A percentile compares a stretch with the other conserved stretches of the same genome.
Conservation (phyloP, 352 stramenopile species). For the Sclerospora graminicola region DNA sequence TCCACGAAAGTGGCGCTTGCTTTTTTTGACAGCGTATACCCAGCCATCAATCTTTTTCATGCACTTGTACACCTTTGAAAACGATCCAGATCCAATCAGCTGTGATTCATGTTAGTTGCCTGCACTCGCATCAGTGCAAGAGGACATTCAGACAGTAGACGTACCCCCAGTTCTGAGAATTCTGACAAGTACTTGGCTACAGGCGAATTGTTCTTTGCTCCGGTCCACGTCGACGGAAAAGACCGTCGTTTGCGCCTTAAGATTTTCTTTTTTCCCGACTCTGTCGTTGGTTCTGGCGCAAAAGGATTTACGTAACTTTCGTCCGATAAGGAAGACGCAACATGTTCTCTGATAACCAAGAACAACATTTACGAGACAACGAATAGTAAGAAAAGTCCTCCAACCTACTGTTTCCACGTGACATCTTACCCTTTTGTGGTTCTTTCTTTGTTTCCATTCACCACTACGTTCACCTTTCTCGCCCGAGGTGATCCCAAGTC, state of each 20-base stretch:
- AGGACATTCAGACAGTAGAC: slow-evolving; percentile 3
- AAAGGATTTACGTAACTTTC: slow-evolving; percentile 68
- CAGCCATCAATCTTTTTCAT: slow-evolving; percentile 83
- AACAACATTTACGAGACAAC: slow-evolving; percentile 8
- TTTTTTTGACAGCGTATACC: slow-evolving; percentile 84
- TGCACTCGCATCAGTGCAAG: background rate
- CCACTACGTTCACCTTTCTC: slow-evolving; percentile 13
- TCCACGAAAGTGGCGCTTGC: slow-evolving; percentile 72
- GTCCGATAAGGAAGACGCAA: slow-evolving; percentile 13
- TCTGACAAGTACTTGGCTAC: slow-evolving; percentile 72
- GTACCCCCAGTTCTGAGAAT: slow-evolving; percentile 65
- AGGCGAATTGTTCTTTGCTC: slow-evolving; percentile 19
- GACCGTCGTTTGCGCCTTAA: slow-evolving; percentile 55
- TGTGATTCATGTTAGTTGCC: slow-evolving; percentile 10
- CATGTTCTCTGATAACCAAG: slow-evolving; percentile 12
- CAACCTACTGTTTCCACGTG: background rate
- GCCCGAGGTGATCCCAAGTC: slow-evolving; percentile 24
- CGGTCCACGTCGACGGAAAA: slow-evolving; percentile 39
- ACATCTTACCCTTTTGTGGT: slow-evolving; percentile 18
- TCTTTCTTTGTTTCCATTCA: slow-evolving; percentile 21
- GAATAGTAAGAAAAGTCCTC: slow-evolving; percentile 4
- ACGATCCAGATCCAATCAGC: slow-evolving; percentile 73
- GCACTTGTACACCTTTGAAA: slow-evolving; percentile 84
- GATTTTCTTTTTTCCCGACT: slow-evolving; percentile 47
- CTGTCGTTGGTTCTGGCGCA: slow-evolving; percentile 35